A percentile compares a stretch with the other conserved stretches of the same genome.
These are phyloP conservation scores for Penicillium simplicissimum DNA, from an alignment of 495 filamentous ascomycete genomes.

Conservation along the genomic window DNA sequence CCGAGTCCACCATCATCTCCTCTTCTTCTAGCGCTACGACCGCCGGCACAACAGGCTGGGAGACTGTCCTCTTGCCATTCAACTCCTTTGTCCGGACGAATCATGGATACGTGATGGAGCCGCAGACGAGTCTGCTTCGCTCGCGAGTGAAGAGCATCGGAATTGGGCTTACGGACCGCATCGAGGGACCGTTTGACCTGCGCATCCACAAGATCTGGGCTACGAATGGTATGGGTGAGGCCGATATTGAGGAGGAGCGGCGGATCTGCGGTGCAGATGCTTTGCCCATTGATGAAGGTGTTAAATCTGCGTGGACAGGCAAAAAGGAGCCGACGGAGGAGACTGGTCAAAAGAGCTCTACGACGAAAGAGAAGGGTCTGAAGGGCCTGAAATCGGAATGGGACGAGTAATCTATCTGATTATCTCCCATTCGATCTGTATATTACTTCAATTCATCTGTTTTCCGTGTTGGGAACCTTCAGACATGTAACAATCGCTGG, in stretches of 20 bases:
- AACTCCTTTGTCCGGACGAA: constrained; percentile 94
- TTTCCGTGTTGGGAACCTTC: neutral
- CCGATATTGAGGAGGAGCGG: constrained; percentile 42
- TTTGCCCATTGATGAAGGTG: constrained; percentile 45
- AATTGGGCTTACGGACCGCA: constrained; percentile 83
- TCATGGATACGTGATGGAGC: constrained; percentile 84
- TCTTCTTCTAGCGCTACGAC: constrained; percentile 34
- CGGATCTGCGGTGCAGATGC: constrained; percentile 47
- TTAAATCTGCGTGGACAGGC: constrained; percentile 33
- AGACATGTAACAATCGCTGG: constrained; percentile 10
- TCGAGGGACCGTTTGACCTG: constrained; percentile 83
- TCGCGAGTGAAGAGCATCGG: constrained; percentile 84
- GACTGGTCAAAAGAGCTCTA: constrained; percentile 9
- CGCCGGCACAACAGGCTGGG: constrained; percentile 75
- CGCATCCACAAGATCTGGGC: constrained; percentile 84
- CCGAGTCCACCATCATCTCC: constrained; percentile 42
- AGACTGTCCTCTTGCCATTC: constrained; percentile 86
- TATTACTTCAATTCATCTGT: constrained; percentile 6
- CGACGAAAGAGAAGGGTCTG: constrained; percentile 37
- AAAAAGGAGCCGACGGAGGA: neutral
- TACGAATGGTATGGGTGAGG: constrained; percentile 48
- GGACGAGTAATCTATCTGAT: constrained; percentile 32
- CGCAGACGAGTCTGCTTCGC: constrained; percentile 81
- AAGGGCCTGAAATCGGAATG: constrained; percentile 42
- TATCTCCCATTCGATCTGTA: constrained; percentile 2